These are phyloP conservation scores for Alternaria postmessia DNA, from an alignment of 2,329 filamentous ascomycete species.

Conservation along the genomic window DNA sequence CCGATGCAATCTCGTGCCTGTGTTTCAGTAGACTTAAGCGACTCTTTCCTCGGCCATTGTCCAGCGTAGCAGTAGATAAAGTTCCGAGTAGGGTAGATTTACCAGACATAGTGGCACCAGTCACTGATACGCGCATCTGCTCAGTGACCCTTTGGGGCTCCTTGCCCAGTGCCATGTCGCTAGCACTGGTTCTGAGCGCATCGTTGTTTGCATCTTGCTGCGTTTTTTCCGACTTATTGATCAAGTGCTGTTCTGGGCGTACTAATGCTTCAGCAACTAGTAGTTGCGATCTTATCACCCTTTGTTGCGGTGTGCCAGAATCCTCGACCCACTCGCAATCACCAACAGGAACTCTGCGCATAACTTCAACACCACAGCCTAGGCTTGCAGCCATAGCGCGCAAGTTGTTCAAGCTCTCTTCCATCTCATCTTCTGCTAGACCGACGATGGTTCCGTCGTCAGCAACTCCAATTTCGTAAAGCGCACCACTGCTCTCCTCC, in stretches of 20 bases:
- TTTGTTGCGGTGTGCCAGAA: slow-evolving; percentile 39
- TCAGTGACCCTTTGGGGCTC: slow-evolving; percentile 47
- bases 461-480: slow-evolving; percentile 96
- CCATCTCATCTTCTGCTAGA: slow-evolving; percentile 86
- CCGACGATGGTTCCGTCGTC: slow-evolving; percentile 93
- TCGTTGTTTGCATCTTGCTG: slow-evolving; percentile 13
- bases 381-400: slow-evolving; percentile 91
- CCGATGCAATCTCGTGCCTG: slow-evolving; percentile 89
- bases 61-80: slow-evolving; percentile 83
- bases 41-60: slow-evolving; percentile 92
- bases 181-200: not conserved
- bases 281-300: slow-evolving; percentile 60
- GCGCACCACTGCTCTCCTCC: slow-evolving; percentile 89
- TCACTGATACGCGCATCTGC: slow-evolving; percentile 86
- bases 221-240: slow-evolving; percentile 25
- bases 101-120: slow-evolving; percentile 87
- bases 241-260: slow-evolving; percentile 63
- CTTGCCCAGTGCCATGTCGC: not conserved
- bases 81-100: slow-evolving; percentile 93
- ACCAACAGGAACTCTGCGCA: slow-evolving; percentile 84
- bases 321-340: slow-evolving; percentile 77
- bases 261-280: slow-evolving; percentile 92
- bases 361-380: slow-evolving; percentile 82
- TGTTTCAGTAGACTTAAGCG: slow-evolving; percentile 89
- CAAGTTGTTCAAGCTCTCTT: slow-evolving; percentile 86